A percentile compares a stretch with the other conserved stretches of the same genome.
Conservation (phyloP, 139 green algal genomes). For the Picochlorum sp. region DNA sequence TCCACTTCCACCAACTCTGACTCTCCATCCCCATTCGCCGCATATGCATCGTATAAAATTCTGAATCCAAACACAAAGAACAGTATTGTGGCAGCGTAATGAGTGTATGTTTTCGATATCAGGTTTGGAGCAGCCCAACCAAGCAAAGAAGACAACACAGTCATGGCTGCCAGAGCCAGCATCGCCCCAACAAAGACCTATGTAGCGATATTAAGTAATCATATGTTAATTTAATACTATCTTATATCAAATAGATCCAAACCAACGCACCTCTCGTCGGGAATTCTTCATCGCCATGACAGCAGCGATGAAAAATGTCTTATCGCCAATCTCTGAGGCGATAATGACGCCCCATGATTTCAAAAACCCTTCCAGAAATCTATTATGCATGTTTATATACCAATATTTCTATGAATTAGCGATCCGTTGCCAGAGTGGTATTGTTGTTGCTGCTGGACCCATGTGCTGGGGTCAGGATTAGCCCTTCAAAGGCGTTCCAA, state of each 20-base stretch:
- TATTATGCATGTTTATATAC: not conserved
- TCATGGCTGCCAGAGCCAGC: conserved; percentile 84
- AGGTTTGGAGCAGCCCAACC: conserved; percentile 80
- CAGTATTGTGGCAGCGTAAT: conserved; percentile 70
- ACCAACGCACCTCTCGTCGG: conserved; percentile 33
- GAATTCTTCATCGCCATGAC: conserved; percentile 82
- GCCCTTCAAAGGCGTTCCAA: no score
- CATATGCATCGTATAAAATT: conserved; percentile 64
- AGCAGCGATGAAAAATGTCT: conserved; percentile 96
- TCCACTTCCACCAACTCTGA: conserved; percentile 65
- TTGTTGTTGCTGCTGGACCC: no score
- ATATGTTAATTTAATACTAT: no score
- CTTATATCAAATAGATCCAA: not conserved
- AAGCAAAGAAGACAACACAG: conserved; percentile 71
- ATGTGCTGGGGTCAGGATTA: no score
- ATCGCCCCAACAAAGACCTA: conserved; percentile 81
- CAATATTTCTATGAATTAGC: not conserved
- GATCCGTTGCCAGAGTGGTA: no score
- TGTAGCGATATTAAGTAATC: not conserved
- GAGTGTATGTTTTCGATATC: conserved; percentile 76
- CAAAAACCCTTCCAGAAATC: conserved; percentile 42
- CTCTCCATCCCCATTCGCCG: conserved; percentile 27
- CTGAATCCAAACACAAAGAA: conserved; percentile 88
- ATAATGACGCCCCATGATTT: conserved; percentile 55
- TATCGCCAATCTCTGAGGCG: conserved; percentile 71